These are phyloP conservation scores for Platanus orientalis DNA, from an alignment of 164 flowering plant genomes.

Conservation along the genomic window DNA sequence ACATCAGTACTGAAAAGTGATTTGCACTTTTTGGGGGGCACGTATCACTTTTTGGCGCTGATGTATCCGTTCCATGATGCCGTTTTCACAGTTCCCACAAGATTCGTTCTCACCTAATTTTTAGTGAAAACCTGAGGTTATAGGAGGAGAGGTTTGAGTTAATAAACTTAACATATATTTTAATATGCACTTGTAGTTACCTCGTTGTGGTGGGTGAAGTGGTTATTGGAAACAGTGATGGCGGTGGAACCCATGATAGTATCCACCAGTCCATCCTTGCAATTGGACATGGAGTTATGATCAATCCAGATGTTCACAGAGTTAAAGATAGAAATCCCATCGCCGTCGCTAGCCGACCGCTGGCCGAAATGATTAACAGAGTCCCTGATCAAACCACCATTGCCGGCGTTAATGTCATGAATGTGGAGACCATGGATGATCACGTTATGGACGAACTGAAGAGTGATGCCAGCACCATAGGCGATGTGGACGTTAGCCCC, in stretches of 20 bases:
- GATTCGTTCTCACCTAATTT: no score
- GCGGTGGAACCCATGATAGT: constrained; percentile 66
- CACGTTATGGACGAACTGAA: constrained; percentile 58
- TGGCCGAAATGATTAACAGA: constrained; percentile 45
- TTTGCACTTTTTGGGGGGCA: no score
- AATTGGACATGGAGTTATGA: constrained; percentile 51
- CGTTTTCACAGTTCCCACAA: no score
- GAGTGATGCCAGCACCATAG: constrained; percentile 59
- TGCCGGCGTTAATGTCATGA: constrained; percentile 41
- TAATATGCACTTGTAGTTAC: no score
- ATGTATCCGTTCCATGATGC: no score
- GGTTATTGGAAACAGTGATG: constrained; percentile 77
- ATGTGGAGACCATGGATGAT: constrained; percentile 66
- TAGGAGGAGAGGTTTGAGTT: no score
- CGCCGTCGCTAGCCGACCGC: constrained; percentile 69
- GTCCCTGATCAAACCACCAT: constrained; percentile 65
- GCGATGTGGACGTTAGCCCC: constrained; percentile 50
- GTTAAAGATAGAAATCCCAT: constrained; percentile 57
- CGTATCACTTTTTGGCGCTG: no score
- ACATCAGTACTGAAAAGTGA: no score
- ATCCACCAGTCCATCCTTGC: constrained; percentile 69
- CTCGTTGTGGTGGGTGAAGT: constrained; percentile 70
- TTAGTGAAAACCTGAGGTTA: no score
- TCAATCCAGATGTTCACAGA: constrained; percentile 68
- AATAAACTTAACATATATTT: no score